Percentiles rank a stretch among this genome's conserved stretches.
These are phyloP conservation scores for Candida silvicultrix DNA, from an alignment of 805 yeast genomes.

Conservation along the genomic window DNA sequence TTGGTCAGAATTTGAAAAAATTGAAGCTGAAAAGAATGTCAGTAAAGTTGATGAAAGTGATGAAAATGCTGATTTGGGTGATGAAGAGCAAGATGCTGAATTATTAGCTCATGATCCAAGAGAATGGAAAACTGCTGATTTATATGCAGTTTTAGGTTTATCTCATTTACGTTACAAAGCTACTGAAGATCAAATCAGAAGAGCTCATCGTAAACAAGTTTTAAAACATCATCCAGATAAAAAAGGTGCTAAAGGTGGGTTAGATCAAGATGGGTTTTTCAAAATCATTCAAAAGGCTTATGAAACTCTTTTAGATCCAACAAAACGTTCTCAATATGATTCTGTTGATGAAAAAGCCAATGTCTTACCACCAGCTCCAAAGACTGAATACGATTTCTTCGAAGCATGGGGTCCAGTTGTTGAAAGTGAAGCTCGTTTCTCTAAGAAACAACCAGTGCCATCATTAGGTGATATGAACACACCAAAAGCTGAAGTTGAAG, in stretches of 20 bases:
- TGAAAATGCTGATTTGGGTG: constrained; percentile 55
- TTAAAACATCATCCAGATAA: constrained; percentile 98
- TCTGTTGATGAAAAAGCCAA: constrained; percentile 90
- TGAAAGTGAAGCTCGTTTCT: constrained; percentile 85
- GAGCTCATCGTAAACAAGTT: constrained; percentile 96
- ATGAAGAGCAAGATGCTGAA: constrained; percentile 62
- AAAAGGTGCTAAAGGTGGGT: constrained; percentile 80
- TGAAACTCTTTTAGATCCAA: constrained; percentile 81
- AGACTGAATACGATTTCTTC: constrained; percentile 71
- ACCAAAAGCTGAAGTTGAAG: constrained; percentile 75
- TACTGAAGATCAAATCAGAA: constrained; percentile 86
- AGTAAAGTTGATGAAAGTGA: constrained; percentile 55
- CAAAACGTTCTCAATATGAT: constrained; percentile 88
- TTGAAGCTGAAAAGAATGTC: constrained; percentile 88
- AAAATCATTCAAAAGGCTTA: constrained; percentile 96
- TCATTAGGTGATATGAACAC: constrained; percentile 61
- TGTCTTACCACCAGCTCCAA: constrained; percentile 69
- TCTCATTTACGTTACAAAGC: constrained; percentile 88
- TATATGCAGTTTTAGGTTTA: constrained; percentile 93
- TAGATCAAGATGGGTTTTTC: constrained; percentile 94
- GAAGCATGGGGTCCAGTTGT: constrained; percentile 93
- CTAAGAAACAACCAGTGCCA: constrained; percentile 88
- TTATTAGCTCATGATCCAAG: constrained; percentile 88
- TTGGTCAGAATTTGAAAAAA: constrained; percentile 94
- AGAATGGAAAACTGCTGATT: constrained; percentile 96